These are phyloP conservation scores for Monosiga brevicollis DNA, from an alignment of 78 protist species.

Conservation along the genomic window DNA sequence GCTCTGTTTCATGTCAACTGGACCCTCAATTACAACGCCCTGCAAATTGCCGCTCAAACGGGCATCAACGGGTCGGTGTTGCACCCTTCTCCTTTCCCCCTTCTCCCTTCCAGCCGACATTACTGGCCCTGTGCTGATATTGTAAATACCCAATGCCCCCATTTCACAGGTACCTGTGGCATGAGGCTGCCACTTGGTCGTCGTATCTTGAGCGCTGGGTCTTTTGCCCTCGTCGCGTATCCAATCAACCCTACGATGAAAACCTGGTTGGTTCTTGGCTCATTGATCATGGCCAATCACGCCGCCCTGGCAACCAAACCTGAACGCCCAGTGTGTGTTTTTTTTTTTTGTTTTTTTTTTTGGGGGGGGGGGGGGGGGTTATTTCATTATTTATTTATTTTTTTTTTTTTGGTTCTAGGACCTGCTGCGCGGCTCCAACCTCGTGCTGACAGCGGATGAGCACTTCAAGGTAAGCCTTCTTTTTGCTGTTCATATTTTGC, in stretches of 20 bases:
- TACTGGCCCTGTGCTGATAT: neutral
- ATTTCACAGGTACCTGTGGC: neutral
- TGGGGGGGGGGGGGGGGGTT: too few species aligned
- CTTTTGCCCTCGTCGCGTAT: neutral
- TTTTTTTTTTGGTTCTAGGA: too few species aligned
- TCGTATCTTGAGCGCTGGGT: neutral
- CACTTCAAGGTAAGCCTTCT: too few species aligned
- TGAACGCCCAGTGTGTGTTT: too few species aligned
- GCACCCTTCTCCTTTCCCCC: neutral
- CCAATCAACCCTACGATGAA: neutral
- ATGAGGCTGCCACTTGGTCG: neutral
- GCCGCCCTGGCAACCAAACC: too few species aligned
- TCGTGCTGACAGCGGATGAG: too few species aligned
- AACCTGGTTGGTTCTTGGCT: neutral
- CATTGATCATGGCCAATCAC: neutral
- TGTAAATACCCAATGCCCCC: too few species aligned
- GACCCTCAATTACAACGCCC: neutral
- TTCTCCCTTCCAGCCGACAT: neutral
- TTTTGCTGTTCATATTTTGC: too few species aligned
- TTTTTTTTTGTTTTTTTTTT: too few species aligned
- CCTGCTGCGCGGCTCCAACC: too few species aligned
- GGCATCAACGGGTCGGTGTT: neutral
- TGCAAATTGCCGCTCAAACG: neutral
- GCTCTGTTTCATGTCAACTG: neutral
- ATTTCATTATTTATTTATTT: too few species aligned